Base-by-base conservation (phyloP, 768 basidiomycete genomes). In the Asterophora lycoperdoides region DNA sequence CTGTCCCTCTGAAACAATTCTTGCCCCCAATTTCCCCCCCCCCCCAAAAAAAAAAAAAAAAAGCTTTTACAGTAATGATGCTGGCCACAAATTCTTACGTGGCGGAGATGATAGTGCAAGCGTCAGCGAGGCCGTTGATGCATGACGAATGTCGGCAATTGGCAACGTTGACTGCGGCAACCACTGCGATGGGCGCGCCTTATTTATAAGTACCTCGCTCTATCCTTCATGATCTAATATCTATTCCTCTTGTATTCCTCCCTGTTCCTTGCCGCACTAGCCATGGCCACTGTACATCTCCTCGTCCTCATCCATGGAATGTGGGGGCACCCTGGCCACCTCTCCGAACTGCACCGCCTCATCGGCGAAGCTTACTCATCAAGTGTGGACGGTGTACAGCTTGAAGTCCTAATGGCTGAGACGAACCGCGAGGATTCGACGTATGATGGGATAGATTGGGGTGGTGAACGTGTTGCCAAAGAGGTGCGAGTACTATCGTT, bases 391-490 rank as follows among this genome's bases (percentile, higher is more conserved):
- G 74, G 68, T 35, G 63, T 69, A n/a, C 60, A 71, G 49, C 71
- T 93, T 5, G 78, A 80, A 30, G 72, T 88, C 20, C 64, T 89
- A n/a, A 61, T 80, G 0, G 77, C 88, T 2, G 69, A 86, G 56
- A 78, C 83, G 2, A 87, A 89, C 61, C 61, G 70, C 14, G 80
- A 80, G 26, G 77, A 81, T 23, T 76, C 75, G 8, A 89, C 87
- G 1, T 91, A 90, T 56, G 89, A 92, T 55, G 89, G 89, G 1
- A 79, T 92, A 18, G 89, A 92, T 60, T 87, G 87, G 80, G 84
- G 88, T 49, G 86, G 81, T 32, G 87, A 91, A 66, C 74, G 91
- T 28, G 80, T 92, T 30, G 80, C 88, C 3, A 70, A 82, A 52
- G 91, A 93, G 80, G 89, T 89, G 43, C 30, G 72, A 57, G 8